Evolutionary conservation across 2,329 filamentous ascomycete genomes (phyloP), one percentile per base, ranked within the genome.

Genomic region (Fusarium succisae): DNA sequence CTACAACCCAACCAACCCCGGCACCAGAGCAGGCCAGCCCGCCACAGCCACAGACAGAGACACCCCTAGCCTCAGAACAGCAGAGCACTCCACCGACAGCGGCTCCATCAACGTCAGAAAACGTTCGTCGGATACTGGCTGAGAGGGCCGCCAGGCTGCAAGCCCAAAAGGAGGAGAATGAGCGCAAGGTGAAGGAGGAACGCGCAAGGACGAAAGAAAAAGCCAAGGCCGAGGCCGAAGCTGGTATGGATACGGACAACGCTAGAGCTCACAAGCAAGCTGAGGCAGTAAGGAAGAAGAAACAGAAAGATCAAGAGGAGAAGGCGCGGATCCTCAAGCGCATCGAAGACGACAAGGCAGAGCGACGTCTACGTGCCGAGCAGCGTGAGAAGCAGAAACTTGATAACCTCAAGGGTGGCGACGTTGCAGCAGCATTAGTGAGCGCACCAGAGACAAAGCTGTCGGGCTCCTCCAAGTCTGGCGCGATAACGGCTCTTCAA

Each of bases 311-410:
- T 6, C 87, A 89, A 51, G 88, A 92, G 50, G 93, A 96, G 79
- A 87, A 92, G 43, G 88, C 90, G 63, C 88, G 93, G 3, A 92
- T 97, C 60, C 86, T 95, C 50, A 90, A 90, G 73, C 90, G 91
- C 44, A 95, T 97, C 71, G 92, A 94, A 78, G 90, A 92, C 68
- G 94, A 97, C 83, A 93, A 92, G 79, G 87, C 87, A 17, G 92
- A 91, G 69, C 88, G 94, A 20, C 90, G 88, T 69, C 84, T 89
- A 59, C 85, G 86, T 45, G 87, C 89, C 14, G 87, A 87, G 28
- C 83, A 85, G 66, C 83, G 86, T 41, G 87, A 87, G 80, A 82
- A 82, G 65, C 84, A 84, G 76, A 82, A 74, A 70, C 64, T 76
- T 8, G 79, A 80, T 14, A 74, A 56, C 14, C 74, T 79, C 4